A percentile compares a stretch with the other conserved stretches of the same genome.
Evolutionary conservation across 2,329 filamentous ascomycete genomes (phyloP).

Genomic region (Pseudonectria foliicola): DNA sequence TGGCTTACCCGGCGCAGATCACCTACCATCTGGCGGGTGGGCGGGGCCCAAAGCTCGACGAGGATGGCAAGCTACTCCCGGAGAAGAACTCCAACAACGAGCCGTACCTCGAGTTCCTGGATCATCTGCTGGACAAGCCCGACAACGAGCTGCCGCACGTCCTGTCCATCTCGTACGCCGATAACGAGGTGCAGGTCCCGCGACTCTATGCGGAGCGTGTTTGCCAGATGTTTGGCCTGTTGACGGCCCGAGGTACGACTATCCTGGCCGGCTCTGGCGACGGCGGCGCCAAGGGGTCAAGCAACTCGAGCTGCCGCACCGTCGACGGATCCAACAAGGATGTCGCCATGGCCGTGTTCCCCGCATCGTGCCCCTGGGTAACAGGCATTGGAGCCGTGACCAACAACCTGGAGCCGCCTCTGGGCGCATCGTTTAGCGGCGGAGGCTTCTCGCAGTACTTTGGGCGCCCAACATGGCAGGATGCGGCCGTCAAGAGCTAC

Average conservation of each 20-base stretch:
- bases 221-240: slow-evolving; percentile 45
- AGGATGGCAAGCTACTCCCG: slow-evolving; percentile 27
- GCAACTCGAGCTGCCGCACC: slow-evolving; percentile 44
- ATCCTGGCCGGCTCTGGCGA: slow-evolving; percentile 47
- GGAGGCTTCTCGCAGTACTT: slow-evolving; percentile 50
- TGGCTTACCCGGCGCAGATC: slow-evolving; percentile 38
- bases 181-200: slow-evolving; percentile 51
- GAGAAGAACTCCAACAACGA: slow-evolving; percentile 39
- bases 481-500: slow-evolving; percentile 32
- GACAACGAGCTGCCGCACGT: slow-evolving; percentile 46
- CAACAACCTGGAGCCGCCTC: slow-evolving; percentile 29
- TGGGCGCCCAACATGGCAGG: slow-evolving; percentile 38
- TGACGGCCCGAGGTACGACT: slow-evolving; percentile 45
- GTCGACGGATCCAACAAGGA: slow-evolving; percentile 52
- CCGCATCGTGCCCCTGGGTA: slow-evolving; percentile 60
- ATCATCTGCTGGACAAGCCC: slow-evolving; percentile 39
- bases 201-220: slow-evolving; percentile 43
- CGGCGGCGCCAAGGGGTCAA: slow-evolving; percentile 37
- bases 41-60: slow-evolving; percentile 33
- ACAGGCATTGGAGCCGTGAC: slow-evolving; percentile 57
- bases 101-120: slow-evolving; percentile 48
- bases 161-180: slow-evolving; percentile 51
- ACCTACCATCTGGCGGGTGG: slow-evolving; percentile 40
- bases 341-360: slow-evolving; percentile 55
- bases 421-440: slow-evolving; percentile 37